Evolutionary conservation across 768 basidiomycete species (phyloP), one percentile per base, ranked within the genome.

Genomic region (Pulveroboletus sp.): DNA sequence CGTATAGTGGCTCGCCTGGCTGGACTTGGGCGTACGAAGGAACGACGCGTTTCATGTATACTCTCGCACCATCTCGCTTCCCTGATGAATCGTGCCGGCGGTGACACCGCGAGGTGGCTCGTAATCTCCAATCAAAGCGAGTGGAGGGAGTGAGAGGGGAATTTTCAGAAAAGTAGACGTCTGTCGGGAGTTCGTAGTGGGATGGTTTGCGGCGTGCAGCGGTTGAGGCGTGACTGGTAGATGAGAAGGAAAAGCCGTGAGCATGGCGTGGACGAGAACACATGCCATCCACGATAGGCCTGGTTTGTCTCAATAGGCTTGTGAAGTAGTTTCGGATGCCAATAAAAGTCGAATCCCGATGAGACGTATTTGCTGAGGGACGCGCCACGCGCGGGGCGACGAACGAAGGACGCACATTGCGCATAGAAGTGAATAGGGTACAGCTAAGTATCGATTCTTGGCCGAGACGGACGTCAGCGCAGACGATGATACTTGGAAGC

Each of bases 41-140:
- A 36, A 64, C 61, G 45, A 70, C 65, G 41, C 79, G 74, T 46
- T 69, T 71, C 52, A 68, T 46, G 61, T 66, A 67, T 46, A 55
- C 54, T 51, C 46, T 62, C 41, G 49, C 37, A 42, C 50, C 55
- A 21, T 44, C 52, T 46, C 33, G 49, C 13, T 52, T 58, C 28
- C 24, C 43, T 28, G 15, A 52, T 46, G 48, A 18, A 49, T 43
- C 39, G 57, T 60, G 49, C 45, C 49, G 50, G 54, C 31, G 48
- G 5, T 43, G 50, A 37, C 14, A n/a, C 8, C 80, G 71, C 13
- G 83, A 84, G 10, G 70, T 51, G 8, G 83, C 76, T 17, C 81
- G 73, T 35, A 72, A 57, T 37, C 82, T 73, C 85, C 86, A 87
- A 57, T 86, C 79, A 62, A 81, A 84, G 7, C 84, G 59, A 27